Conservation (phyloP, 495 filamentous ascomycete genomes). For the Evernia prunastri region DNA sequence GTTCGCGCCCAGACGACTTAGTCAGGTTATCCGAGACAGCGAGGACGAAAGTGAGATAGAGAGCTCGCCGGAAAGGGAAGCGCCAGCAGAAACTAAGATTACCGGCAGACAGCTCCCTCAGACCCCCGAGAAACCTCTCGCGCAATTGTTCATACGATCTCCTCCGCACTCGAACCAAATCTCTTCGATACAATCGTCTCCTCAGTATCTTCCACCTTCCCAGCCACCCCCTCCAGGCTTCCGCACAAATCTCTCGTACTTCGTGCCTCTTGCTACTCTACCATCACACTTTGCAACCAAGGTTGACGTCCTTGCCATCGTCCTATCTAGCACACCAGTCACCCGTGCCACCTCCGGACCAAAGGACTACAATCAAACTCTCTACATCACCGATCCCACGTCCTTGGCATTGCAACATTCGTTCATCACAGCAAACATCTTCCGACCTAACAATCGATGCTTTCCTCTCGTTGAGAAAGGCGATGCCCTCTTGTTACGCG, state of each 20-base stretch:
- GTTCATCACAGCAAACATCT: constrained; percentile 52
- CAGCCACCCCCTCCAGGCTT: constrained; percentile 41
- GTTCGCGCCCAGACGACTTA: constrained; percentile 23
- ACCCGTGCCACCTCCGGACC: constrained; percentile 58
- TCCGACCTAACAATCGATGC: constrained; percentile 63
- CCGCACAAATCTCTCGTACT: constrained; percentile 59
- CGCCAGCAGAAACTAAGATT: not conserved
- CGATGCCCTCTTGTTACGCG: constrained; percentile 67
- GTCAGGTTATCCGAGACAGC: constrained; percentile 22
- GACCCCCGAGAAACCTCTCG: constrained; percentile 11
- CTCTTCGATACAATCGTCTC: constrained; percentile 14
- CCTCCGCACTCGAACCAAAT: constrained; percentile 6
- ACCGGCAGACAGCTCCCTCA: constrained; percentile 5
- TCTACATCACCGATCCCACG: constrained; percentile 64
- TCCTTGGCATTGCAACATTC: constrained; percentile 36
- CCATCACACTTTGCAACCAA: constrained; percentile 46
- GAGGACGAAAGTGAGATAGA: constrained; percentile 16
- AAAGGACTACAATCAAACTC: constrained; percentile 60
- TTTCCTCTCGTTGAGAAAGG: constrained; percentile 65
- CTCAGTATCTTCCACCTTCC: constrained; percentile 17
- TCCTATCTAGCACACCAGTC: constrained; percentile 47
- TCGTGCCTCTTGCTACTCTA: constrained; percentile 59
- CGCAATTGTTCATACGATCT: constrained; percentile 16
- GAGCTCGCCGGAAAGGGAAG: constrained; percentile 10
- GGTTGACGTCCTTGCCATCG: constrained; percentile 64